These are phyloP conservation scores for Apiospora arundinis DNA, from an alignment of 2,329 filamentous ascomycete species.

Conservation along the genomic window DNA sequence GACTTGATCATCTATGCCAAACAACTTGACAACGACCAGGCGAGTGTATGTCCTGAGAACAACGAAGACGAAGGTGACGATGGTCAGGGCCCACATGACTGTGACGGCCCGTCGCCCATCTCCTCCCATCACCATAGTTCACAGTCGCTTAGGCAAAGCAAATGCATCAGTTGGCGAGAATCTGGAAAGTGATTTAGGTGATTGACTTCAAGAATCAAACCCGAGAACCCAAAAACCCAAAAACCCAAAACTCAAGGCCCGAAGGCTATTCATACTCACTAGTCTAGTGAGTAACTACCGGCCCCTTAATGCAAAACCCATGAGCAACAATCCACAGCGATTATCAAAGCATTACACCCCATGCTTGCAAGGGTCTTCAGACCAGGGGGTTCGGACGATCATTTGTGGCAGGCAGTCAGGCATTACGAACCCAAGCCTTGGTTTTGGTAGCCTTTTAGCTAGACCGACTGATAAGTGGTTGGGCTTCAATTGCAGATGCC, in stretches of 20 bases:
- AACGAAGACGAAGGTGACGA: neutral
- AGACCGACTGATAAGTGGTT: too few species aligned
- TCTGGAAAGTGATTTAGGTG: neutral
- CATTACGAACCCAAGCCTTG: neutral
- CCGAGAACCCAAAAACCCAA: neutral
- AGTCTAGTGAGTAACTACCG: neutral
- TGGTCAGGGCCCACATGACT: slow-evolving; percentile 1
- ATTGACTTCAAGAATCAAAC: neutral
- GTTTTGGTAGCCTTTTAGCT: too few species aligned
- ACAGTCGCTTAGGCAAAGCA: neutral
- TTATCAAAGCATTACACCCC: neutral
- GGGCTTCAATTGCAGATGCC: too few species aligned
- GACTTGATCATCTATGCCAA: neutral
- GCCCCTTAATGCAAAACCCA: neutral
- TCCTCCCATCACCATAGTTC: neutral
- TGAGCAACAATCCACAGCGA: neutral
- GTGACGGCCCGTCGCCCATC: neutral
- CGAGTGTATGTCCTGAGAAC: neutral
- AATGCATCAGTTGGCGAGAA: neutral
- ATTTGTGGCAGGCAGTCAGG: neutral
- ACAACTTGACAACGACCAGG: neutral
- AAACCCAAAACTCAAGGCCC: neutral
- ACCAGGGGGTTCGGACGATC: neutral
- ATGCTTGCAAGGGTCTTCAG: neutral
- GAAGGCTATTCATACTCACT: neutral